Evolutionary conservation across 148 eudicot species (phyloP), one percentile per base, ranked within the genome.

Genomic region (Bassia scoparia): DNA sequence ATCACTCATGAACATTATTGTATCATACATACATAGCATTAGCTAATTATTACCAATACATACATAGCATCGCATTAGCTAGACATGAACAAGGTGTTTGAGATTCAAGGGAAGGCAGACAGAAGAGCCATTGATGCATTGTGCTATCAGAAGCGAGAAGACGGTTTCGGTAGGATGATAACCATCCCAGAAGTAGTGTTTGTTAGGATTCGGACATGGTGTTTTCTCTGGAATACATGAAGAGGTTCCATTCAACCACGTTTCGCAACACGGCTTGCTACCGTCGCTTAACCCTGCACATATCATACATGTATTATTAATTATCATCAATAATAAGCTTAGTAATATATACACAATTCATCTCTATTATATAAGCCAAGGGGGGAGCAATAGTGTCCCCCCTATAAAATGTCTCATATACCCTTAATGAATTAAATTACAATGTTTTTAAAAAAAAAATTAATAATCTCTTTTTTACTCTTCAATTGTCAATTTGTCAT

Each of bases 171-270:
- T 81, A 11, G 70, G 89, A 83, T 89, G 93, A 66, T 48, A 81
- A 8, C 80, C 87, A 76, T 89, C 93, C 85, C 85, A 89, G 46
- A 89, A 89, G 66, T 50, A 85, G 79, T 80, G 84, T 14, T 58
- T 34, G 50, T 77, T 58, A 0, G 82, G 80, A 70, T 73, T 31
- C 31, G 4, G 5, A 73, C 93, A 87, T 1, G 90, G 81, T 48
- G 23, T 6, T 41, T 70, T 61, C 29, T 15, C 75, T 21, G 83
- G 83, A 3, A 85, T 79, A 76, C 93, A 87, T 8, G 61, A 65
- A 26, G 78, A 71, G 9, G 86, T 78, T 23, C 84, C 83, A 37
- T 84, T 83, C 34, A 52, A 34, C 87, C 78, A 80, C 52, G 88
- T 77, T 24, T 38, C 65, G 68, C 92, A 88, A 35, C 92, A 88